These are phyloP conservation scores for Purshia tridentata DNA, from an alignment of 306 rosid species.

Conservation along the genomic window DNA sequence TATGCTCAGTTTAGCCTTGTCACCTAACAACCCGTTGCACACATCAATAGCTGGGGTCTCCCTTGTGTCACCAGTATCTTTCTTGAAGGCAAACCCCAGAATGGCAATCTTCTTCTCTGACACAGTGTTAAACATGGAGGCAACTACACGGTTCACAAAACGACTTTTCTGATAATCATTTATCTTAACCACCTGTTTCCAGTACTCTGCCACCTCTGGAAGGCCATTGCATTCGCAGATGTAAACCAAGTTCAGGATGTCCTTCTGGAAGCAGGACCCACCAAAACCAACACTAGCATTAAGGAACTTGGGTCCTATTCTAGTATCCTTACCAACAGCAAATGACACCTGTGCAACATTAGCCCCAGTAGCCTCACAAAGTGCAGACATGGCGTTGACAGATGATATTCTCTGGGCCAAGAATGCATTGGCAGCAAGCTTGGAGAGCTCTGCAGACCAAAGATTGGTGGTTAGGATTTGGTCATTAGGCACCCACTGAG, in stretches of 20 bases:
- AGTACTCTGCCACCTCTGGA: conserved; percentile 96
- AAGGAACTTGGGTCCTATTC: conserved; percentile 88
- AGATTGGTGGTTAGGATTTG: conserved; percentile 84
- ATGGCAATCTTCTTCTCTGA: conserved; percentile 74
- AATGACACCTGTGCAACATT: conserved; percentile 69
- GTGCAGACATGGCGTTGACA: conserved; percentile 94
- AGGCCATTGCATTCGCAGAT: conserved; percentile 96
- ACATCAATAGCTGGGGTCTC: conserved; percentile 94
- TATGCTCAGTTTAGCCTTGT: conserved; percentile 77
- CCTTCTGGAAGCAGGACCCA: conserved; percentile 97
- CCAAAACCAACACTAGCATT: conserved; percentile 97
- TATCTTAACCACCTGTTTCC: conserved; percentile 97
- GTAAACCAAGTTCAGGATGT: conserved; percentile 82
- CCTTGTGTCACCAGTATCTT: conserved; percentile 91
- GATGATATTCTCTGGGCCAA: conserved; percentile 96
- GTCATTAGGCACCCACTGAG: conserved; percentile 86
- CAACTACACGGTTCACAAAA: conserved; percentile 81
- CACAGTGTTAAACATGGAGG: conserved; percentile 94
- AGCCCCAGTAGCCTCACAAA: conserved; percentile 97
- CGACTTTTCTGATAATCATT: conserved; percentile 92
- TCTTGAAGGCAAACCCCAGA: conserved; percentile 95
- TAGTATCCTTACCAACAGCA: conserved; percentile 86
- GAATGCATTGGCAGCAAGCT: conserved; percentile 95
- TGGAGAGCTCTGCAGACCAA: conserved; percentile 94
- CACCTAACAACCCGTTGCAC: conserved; percentile 82